These are phyloP conservation scores for Sugiyamaella marilandica DNA, from an alignment of 805 yeast species.

Conservation along the genomic window DNA sequence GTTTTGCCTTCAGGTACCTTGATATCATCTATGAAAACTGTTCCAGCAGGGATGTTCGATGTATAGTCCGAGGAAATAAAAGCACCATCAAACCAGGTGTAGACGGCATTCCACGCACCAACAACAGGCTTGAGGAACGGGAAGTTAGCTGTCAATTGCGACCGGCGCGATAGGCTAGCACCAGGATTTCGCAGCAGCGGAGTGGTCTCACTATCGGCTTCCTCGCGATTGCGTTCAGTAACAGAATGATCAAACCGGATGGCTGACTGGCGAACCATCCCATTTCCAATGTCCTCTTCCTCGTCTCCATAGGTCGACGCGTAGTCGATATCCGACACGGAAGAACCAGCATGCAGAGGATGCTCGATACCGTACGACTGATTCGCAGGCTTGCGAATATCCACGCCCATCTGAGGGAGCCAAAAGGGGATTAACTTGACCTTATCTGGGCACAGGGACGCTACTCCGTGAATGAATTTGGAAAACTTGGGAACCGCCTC, in stretches of 20 bases:
- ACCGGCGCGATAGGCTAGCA: neutral
- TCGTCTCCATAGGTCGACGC: conserved; percentile 11
- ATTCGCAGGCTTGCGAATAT: conserved; percentile 81
- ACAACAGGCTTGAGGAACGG: conserved; percentile 9
- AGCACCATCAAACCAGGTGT: conserved; percentile 23
- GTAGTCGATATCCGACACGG: conserved; percentile 28
- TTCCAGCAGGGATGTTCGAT: conserved; percentile 58
- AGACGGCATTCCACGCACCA: neutral
- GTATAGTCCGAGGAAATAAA: conserved; percentile 44
- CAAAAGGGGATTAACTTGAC: conserved; percentile 90
- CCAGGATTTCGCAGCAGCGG: conserved; percentile 10
- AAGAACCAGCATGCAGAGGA: conserved; percentile 27
- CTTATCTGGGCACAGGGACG: conserved; percentile 80
- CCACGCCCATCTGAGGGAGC: conserved; percentile 96
- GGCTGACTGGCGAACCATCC: conserved; percentile 7
- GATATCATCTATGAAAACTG: conserved; percentile 53
- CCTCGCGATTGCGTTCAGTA: conserved; percentile 17
- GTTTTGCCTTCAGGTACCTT: conserved; percentile 83
- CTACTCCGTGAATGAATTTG: conserved; percentile 94
- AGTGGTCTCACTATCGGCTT: conserved; percentile 18
- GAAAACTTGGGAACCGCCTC: conserved; percentile 98
- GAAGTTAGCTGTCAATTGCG: conserved; percentile 2
- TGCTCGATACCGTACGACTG: conserved; percentile 62
- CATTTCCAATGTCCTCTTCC: conserved; percentile 9
- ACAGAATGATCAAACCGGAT: conserved; percentile 21